Evolutionary conservation across 164 flowering plant genomes (phyloP), one percentile per base, ranked within the genome.

Genomic region (Vitis labrusca): DNA sequence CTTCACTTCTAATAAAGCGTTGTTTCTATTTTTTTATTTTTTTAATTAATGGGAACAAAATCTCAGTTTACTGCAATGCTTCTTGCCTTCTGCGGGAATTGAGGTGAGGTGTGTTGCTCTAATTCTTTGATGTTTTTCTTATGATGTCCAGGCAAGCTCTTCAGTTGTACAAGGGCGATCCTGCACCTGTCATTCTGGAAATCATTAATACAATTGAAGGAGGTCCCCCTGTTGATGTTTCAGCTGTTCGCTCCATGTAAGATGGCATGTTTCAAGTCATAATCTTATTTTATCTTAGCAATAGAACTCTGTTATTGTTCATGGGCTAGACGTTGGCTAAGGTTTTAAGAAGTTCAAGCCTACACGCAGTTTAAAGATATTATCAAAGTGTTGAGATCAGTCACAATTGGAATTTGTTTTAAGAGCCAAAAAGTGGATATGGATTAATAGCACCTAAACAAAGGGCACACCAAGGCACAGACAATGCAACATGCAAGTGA

Each of bases 151-250:
- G 99, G 89, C 99, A 96, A 89, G 99, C 98, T 77, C 86, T 93
- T 78, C 99, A 93, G 71, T 71, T 93, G 70, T 79, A 90, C 64
- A 92, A 91, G 82, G 93, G 87, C 71, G 99, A 93, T 78, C 75
- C 87, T 76, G 86, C 88, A 47, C 77, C 86, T 49, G 79, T 87
- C 62, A 87, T 96, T 75, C 74, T 81, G 72, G 99, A 93, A 65
- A 96, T 96, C 56, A 88, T 96, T 50, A 86, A 86, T 79, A 91
- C 97, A 50, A 87, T 93, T 65, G 99, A 96, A 81, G 96, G 98
- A 68, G 90, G 95, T 56, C 99, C 98, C 50, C 97, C 97, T 1
- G 99, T 93, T 66, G 99, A 93, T 85, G 99, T 96, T 50, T 80
- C 95, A 53, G 76, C 92, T 75, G 98, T 86, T 70, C 97, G 92